Evolutionary conservation across 2,329 filamentous ascomycete genomes (phyloP).

Genomic region (Thelonectria rubi): DNA sequence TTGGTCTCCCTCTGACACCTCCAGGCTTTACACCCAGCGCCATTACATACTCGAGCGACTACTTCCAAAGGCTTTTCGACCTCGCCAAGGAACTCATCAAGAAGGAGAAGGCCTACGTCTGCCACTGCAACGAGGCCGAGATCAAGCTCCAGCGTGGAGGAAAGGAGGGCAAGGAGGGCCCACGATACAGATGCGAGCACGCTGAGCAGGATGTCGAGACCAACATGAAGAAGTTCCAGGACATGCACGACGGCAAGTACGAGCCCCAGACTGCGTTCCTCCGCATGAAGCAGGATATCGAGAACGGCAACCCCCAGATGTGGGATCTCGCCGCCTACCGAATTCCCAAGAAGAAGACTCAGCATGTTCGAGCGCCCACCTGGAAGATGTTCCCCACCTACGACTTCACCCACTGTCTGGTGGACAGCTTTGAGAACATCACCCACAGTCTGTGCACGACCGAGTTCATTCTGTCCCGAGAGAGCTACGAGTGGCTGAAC

Average conservation of each 20-base stretch:
- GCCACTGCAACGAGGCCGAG: conserved; percentile 83
- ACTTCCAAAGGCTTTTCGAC: conserved; percentile 88
- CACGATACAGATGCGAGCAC: conserved; percentile 82
- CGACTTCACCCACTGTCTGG: conserved; percentile 90
- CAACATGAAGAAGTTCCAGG: conserved; percentile 83
- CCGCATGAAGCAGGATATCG: conserved; percentile 91
- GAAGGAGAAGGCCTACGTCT: conserved; percentile 80
- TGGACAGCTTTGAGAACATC: conserved; percentile 91
- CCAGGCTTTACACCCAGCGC: conserved; percentile 74
- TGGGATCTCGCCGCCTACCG: conserved; percentile 96
- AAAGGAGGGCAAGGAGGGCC: conserved; percentile 68
- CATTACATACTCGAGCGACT: conserved; percentile 89
- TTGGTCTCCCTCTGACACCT: conserved; percentile 17
- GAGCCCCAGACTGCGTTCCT: conserved; percentile 83
- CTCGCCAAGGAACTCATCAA: conserved; percentile 85
- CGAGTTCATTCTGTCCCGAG: conserved; percentile 85
- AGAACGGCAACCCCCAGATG: conserved; percentile 89
- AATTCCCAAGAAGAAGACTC: conserved; percentile 73
- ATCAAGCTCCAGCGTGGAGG: conserved; percentile 89
- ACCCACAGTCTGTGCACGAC: conserved; percentile 94
- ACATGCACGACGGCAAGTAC: conserved; percentile 93
- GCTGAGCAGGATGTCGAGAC: conserved; percentile 78
- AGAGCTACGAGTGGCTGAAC: conserved; percentile 92
- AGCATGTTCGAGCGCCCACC: conserved; percentile 82
- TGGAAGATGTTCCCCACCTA: conserved; percentile 98